Conservation (phyloP, 805 yeast species). For the Monosporozyma aerobia region DNA sequence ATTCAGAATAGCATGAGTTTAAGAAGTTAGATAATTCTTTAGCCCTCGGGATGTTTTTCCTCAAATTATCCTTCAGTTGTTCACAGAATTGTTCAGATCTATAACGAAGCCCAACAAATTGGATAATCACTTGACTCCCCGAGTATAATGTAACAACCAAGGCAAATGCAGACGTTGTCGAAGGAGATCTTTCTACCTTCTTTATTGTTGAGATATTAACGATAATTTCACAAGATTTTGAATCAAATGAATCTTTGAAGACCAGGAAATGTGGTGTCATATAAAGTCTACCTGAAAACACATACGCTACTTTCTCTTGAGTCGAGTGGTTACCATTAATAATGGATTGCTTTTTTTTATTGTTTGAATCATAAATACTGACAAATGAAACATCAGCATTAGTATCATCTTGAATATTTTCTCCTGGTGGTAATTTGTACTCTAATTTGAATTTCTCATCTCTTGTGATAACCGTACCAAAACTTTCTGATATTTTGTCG, state of each 20-base stretch:
- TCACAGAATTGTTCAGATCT: slow-evolving; percentile 76
- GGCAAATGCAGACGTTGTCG: slow-evolving; percentile 68
- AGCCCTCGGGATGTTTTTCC: slow-evolving; percentile 54
- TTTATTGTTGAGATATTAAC: slow-evolving; percentile 70
- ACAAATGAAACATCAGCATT: slow-evolving; percentile 50
- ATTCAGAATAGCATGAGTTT: slow-evolving; percentile 76
- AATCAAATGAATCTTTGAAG: slow-evolving; percentile 64
- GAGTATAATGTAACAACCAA: slow-evolving; percentile 61
- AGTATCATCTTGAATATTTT: slow-evolving; percentile 53
- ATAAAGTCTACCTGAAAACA: slow-evolving; percentile 55
- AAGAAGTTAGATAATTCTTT: slow-evolving; percentile 56
- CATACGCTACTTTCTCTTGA: slow-evolving; percentile 21
- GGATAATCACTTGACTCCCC: slow-evolving; percentile 52
- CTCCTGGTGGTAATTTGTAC: slow-evolving; percentile 64
- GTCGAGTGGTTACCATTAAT: slow-evolving; percentile 1
- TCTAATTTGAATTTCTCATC: slow-evolving; percentile 65
- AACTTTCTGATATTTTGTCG: slow-evolving; percentile 30
- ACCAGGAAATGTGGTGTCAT: slow-evolving; percentile 69
- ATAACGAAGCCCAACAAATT: slow-evolving; percentile 70
- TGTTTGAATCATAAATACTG: slow-evolving; percentile 16
- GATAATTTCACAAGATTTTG: slow-evolving; percentile 54
- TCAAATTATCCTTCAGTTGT: slow-evolving; percentile 49
- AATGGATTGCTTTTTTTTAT: slow-evolving; percentile 2
- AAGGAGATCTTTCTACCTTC: slow-evolving; percentile 79
- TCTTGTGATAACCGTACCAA: slow-evolving; percentile 39